Evolutionary conservation across 805 yeast species (phyloP).

Genomic region (Candida odintsovae): DNA sequence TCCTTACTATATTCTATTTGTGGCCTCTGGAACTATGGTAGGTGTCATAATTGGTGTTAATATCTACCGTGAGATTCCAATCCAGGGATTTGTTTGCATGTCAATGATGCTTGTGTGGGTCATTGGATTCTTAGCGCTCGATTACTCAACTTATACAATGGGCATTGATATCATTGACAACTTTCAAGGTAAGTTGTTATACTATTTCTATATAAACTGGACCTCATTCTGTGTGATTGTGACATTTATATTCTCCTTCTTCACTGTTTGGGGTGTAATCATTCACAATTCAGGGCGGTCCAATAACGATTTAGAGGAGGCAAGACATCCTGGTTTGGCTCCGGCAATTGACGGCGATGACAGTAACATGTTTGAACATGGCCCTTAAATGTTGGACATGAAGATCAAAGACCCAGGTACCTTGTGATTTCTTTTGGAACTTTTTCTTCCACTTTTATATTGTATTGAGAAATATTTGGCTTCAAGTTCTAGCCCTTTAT

Average conservation of each 20-base stretch:
- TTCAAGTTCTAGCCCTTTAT: too few relatives aligned
- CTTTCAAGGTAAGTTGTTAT: background rate
- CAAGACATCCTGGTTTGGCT: background rate
- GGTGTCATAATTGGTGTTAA: background rate
- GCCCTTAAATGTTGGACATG: background rate
- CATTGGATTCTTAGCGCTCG: background rate
- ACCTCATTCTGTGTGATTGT: background rate
- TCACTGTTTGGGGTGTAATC: background rate
- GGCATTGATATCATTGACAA: background rate
- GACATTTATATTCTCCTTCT: background rate
- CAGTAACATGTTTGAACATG: background rate
- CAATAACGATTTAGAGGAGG: background rate
- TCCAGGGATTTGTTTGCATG: background rate
- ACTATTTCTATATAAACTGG: background rate
- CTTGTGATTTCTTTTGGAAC: background rate
- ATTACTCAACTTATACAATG: background rate
- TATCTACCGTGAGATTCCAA: background rate
- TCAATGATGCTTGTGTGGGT: background rate
- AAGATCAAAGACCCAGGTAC: background rate
- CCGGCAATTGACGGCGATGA: background rate
- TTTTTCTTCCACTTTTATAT: too few relatives aligned
- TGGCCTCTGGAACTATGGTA: too few relatives aligned
- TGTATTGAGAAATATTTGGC: too few relatives aligned
- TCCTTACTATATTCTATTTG: background rate
- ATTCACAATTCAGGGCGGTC: background rate